phyloP scores from a whole-genome alignment of 345 rosid genomes.

The Kernera saxatilis region DNA sequence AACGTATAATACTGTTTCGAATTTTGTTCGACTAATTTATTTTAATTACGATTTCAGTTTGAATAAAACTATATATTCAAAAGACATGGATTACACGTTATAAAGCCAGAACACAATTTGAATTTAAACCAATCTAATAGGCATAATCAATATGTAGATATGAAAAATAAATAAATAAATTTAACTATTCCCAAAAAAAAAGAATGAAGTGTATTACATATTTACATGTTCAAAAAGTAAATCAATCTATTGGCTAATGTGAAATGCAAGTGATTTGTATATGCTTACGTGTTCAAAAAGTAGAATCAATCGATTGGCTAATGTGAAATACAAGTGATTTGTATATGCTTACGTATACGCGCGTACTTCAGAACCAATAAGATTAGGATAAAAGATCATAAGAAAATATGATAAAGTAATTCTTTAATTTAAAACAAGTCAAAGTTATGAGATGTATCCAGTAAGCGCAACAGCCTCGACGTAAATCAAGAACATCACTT shows the following conservation, averaged over 20 bases:
- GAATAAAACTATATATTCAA: neutral
- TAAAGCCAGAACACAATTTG: neutral
- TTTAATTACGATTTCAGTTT: neutral
- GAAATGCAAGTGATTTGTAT: slow-evolving; percentile 2
- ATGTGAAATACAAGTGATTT: neutral
- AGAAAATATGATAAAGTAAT: neutral
- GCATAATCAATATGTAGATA: neutral
- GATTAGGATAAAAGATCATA: slow-evolving; percentile 5
- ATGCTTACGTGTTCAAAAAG: slow-evolving; percentile 6
- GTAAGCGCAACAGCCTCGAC: neutral
- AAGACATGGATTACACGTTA: neutral
- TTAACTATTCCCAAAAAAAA: neutral
- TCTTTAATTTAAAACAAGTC: neutral
- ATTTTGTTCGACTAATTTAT: neutral
- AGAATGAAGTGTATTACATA: neutral
- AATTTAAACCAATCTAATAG: too few species aligned
- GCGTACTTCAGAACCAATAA: slow-evolving; percentile 3
- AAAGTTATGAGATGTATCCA: slow-evolving; percentile 9
- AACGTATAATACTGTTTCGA: too few species aligned
- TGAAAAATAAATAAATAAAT: neutral
- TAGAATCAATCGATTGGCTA: slow-evolving; percentile 1
- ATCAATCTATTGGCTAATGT: neutral
- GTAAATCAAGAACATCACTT: neutral
- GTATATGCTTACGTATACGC: slow-evolving; percentile 10
- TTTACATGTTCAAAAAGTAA: neutral